phyloP scores from a whole-genome alignment of 2,329 filamentous ascomycete species.

The Albifimbria verrucaria region DNA sequence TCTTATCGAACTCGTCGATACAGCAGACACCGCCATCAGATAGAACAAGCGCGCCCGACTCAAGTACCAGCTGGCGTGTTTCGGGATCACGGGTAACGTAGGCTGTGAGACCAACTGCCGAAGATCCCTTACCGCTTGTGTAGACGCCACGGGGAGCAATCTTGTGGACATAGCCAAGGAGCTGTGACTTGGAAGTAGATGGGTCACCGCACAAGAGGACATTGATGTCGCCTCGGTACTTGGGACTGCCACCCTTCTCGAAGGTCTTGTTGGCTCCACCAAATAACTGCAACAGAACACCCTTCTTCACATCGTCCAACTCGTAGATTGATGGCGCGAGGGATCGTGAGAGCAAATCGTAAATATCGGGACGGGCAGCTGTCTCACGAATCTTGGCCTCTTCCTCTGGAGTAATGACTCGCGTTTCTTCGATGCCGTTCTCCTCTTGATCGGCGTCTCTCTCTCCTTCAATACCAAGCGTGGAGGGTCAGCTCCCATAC shows the following conservation, averaged over 20 bases:
- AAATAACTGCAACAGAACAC: slow-evolving; percentile 92
- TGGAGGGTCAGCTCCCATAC: slow-evolving; percentile 90
- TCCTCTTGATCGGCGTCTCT: slow-evolving; percentile 62
- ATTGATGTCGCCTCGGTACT: slow-evolving; percentile 97
- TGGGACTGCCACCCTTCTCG: slow-evolving; percentile 90
- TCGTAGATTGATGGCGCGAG: slow-evolving; percentile 95
- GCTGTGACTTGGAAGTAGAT: slow-evolving; percentile 92
- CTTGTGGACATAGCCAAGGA: slow-evolving; percentile 93
- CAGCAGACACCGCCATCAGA: slow-evolving; percentile 82
- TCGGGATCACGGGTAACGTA: slow-evolving; percentile 80
- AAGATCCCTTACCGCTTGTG: slow-evolving; percentile 78
- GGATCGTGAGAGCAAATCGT: slow-evolving; percentile 86
- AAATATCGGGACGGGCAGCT: slow-evolving; percentile 78
- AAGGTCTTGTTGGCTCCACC: slow-evolving; percentile 98
- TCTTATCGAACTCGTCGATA: slow-evolving; percentile 85
- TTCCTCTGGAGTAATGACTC: slow-evolving; percentile 81
- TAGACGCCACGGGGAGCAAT: slow-evolving; percentile 88
- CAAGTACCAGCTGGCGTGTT: slow-evolving; percentile 74
- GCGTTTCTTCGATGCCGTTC: slow-evolving; percentile 75
- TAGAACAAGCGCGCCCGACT: slow-evolving; percentile 74
- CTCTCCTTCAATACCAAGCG: slow-evolving; percentile 76
- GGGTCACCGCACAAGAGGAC: slow-evolving; percentile 95
- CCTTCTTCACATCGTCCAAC: slow-evolving; percentile 98
- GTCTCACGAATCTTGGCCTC: slow-evolving; percentile 84
- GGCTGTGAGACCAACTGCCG: slow-evolving; percentile 76